A percentile compares a stretch with the other conserved stretches of the same genome.
These are phyloP conservation scores for Colletotrichum sp. DNA, from an alignment of 2,329 filamentous ascomycete genomes.

Conservation along the genomic window DNA sequence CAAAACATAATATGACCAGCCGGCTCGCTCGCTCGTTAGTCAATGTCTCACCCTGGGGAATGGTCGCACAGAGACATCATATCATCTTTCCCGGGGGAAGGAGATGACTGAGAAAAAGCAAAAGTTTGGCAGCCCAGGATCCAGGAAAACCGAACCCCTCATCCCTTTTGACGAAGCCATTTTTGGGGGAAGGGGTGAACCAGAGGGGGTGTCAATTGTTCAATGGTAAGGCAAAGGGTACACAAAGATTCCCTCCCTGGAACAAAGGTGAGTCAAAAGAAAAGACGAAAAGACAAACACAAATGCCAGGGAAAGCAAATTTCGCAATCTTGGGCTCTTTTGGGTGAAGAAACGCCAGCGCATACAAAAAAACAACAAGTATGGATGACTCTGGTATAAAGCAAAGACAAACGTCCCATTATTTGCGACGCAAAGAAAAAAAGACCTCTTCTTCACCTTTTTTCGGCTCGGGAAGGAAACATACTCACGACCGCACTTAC, in stretches of 20 bases:
- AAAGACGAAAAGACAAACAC: neutral
- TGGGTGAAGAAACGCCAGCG: neutral
- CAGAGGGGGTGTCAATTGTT: neutral
- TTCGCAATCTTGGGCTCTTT: conserved; percentile 10
- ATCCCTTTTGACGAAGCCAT: neutral
- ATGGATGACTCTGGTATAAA: neutral
- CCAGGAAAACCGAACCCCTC: neutral
- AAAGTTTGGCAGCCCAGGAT: neutral
- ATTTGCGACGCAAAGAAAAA: neutral
- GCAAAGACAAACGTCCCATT: neutral
- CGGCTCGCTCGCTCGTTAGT: neutral
- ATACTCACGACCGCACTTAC: neutral
- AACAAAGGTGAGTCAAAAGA: conserved; percentile 7
- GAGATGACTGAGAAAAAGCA: neutral
- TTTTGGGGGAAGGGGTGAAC: neutral
- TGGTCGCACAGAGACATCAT: neutral
- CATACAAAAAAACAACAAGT: neutral
- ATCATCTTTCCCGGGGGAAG: neutral
- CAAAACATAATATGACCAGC: neutral
- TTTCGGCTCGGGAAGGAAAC: neutral
- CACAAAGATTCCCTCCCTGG: neutral
- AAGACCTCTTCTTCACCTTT: neutral
- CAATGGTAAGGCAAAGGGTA: neutral
- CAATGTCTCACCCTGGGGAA: conserved; percentile 4
- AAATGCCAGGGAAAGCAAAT: neutral